Conservation (phyloP, 2,329 filamentous ascomycete species). For the Colletotrichum cordylinicola region DNA sequence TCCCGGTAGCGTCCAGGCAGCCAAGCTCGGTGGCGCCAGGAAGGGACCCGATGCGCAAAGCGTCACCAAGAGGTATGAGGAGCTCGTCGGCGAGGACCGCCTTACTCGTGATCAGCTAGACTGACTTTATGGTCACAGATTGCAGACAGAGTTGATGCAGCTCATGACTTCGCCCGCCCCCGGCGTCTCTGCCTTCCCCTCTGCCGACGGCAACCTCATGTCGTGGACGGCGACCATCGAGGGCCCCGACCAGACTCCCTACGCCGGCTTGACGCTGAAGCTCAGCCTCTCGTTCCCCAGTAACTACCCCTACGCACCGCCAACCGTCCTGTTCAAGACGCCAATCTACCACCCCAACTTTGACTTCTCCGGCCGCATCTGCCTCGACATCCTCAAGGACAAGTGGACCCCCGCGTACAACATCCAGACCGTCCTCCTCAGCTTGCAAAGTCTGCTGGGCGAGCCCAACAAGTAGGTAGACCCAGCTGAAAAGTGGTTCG, state of each 20-base stretch:
- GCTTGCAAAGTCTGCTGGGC: conserved; percentile 91
- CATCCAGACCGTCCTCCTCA: conserved; percentile 90
- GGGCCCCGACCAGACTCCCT: conserved; percentile 90
- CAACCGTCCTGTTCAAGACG: conserved; percentile 95
- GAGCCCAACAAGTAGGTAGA: conserved; percentile 93
- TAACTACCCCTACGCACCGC: conserved; percentile 92
- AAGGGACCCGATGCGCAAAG: conserved; percentile 72
- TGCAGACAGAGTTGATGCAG: conserved; percentile 98
- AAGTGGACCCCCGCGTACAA: conserved; percentile 99
- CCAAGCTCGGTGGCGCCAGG: conserved; percentile 64
- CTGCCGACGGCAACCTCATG: conserved; percentile 86
- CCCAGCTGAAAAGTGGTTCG: neutral
- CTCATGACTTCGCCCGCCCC: conserved; percentile 95
- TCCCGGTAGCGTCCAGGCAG: conserved; percentile 64
- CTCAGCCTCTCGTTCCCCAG: conserved; percentile 88
- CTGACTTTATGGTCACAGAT: conserved; percentile 53
- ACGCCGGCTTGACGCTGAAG: conserved; percentile 87
- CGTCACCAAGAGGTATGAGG: conserved; percentile 75
- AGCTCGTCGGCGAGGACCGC: conserved; percentile 11
- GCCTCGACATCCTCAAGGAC: conserved; percentile 97
- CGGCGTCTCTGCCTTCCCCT: conserved; percentile 93
- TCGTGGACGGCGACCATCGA: conserved; percentile 94
- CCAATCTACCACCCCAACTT: conserved; percentile 99
- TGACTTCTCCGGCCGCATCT: conserved; percentile 96
- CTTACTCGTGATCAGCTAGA: neutral